Base-by-base conservation (phyloP, 1,284 basidiomycete genomes). In the Takashimella tepidaria region DNA sequence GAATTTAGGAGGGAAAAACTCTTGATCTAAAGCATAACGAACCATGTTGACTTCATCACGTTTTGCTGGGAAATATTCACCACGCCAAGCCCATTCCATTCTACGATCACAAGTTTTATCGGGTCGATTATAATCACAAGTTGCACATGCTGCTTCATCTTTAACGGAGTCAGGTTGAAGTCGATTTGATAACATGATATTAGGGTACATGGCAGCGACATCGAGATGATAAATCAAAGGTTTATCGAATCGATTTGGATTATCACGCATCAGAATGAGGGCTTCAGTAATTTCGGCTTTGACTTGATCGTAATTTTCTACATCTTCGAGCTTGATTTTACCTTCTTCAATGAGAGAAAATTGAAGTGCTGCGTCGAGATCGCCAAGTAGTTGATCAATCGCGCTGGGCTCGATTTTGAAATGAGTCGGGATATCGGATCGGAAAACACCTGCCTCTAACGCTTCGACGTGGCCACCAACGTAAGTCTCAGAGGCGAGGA, bases 111-210 rank as follows among this genome's bases (percentile, higher is more conserved):
- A 99, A 25, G 83, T 82, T 79, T 98, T 99, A 26, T 89, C 92
- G 0, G 95, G 93, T 4, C 93, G 84, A 69, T 99, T 99, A 76
- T 88, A 98, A 77, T 99, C 96, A 77, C 96, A 99, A 5, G 97
- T 92, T 0, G 96, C 96, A 70, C 96, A 99, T 44, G 87, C 89
- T 6, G 93, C 86, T 75, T 98, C 96, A 69, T 95, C 90, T 16
- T 98, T 89, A 75, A 98, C 89, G 1, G 96, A 96, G 75, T 99
- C 96, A 2, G 96, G 96, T 67, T 99, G 96, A 3, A 99, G 82
- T 51, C 96, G 89, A 74, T 99, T 98, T 25, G 92, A 97, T 79
- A 99, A 87, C 96, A 99, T 99, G 84, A 99, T 98, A 78, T 98
- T 99, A 55, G 96, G 96, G 71, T 99, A 98, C 96, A 99, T 99